A percentile compares a stretch with the other conserved stretches of the same genome.
These are phyloP conservation scores for Prunus mira DNA, from an alignment of 306 rosid species.

Conservation along the genomic window DNA sequence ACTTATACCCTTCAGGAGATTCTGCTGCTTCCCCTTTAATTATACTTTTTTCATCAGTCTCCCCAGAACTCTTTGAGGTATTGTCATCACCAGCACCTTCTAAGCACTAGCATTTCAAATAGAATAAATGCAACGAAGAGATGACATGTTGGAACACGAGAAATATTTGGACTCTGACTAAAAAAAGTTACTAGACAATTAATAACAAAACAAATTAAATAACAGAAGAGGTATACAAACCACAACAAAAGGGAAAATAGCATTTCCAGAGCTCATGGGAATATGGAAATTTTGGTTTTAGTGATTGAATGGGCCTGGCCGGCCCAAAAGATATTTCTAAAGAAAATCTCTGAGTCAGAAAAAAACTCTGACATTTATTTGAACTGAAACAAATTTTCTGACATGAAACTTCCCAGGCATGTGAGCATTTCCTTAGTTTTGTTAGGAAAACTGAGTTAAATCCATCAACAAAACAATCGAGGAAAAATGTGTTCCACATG, in stretches of 20 bases:
- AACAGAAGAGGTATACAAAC: neutral
- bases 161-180: neutral
- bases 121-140: slow-evolving; percentile 18
- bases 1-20: slow-evolving; percentile 38
- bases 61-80: slow-evolving; percentile 49
- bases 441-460: neutral
- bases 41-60: slow-evolving; percentile 42
- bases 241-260: neutral
- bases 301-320: neutral
- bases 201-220: neutral
- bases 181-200: neutral
- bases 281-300: neutral
- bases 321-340: neutral
- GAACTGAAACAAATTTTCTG: neutral
- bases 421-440: neutral
- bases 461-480: neutral
- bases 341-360: neutral
- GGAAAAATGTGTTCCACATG: neutral
- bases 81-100: slow-evolving; percentile 56
- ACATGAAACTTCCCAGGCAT: neutral
- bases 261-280: neutral
- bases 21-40: slow-evolving; percentile 41
- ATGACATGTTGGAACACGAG: neutral
- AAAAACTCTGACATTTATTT: neutral
- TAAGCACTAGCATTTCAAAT: slow-evolving; percentile 51